Evolutionary conservation across 2,329 filamentous ascomycete species (phyloP), one percentile per base, ranked within the genome.

Genomic region (Penicillium freii): DNA sequence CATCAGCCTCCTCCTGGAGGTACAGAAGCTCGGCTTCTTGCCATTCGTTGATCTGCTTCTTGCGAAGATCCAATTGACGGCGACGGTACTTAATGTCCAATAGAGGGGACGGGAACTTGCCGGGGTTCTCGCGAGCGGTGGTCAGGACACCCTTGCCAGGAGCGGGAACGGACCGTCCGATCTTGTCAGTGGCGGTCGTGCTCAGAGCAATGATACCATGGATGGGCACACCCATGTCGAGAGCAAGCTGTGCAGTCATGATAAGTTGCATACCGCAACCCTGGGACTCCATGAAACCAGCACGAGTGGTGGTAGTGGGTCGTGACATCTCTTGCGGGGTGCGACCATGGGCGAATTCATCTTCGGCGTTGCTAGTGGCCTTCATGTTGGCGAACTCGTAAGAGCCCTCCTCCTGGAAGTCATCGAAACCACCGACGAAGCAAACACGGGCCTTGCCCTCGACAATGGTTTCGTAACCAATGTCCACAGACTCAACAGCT

Each of bases 351-450:
- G 87, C 91, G 68, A 99, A 91, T 76, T 99, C 95, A 66, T 97
- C 92, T 60, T 97, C 89, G 27, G 93, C 92, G 73, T 97, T 99
- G 84, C 92, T 97, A 55, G 94, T 99, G 58, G 94, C 94, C 80
- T 96, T 96, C 94, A 99, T 99, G 82, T 99, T 99, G 82, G 94
- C 94, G 75, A 99, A 99, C 77, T 99, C 94, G 72, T 97, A 99
- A 1, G 94, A 99, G 51, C 94, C 95, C 79, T 99, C 94, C 79
- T 99, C 94, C 71, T 95, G 92, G 81, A 99, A 97, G 79, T 99
- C 95, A 80, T 99, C 94, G 71, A 99, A 97, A 66, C 94, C 94
- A 84, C 94, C 94, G 58, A 99, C 95, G 65, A 99, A 89, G 83
- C 93, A 97, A 71, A 99, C 86, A 51, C 92, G 90, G 59, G 95